Evolutionary conservation across 495 filamentous ascomycete genomes (phyloP), one percentile per base, ranked within the genome.

Genomic region (Paragyromitra xinjiangensis): DNA sequence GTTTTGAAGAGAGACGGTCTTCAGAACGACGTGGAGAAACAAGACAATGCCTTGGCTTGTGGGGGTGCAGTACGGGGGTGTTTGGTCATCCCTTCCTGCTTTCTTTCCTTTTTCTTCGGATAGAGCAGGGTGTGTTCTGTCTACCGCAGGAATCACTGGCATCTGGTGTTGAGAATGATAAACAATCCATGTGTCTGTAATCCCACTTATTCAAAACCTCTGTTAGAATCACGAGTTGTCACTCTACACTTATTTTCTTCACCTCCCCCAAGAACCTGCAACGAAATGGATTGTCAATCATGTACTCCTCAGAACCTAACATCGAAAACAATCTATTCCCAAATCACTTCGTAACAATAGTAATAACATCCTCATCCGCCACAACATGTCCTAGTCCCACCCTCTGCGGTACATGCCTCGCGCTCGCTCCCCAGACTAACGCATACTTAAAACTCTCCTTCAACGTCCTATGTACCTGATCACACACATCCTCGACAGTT

Each of bases 401-500:
- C 56, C 96, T 88, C 85, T 99, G 96, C 14, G 96, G 95, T 14
- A 97, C 87, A 88, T 99, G 96, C 78, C 93, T 87, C 24, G 95
- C 95, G 84, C 94, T 98, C 11, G 93, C 93, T 24, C 96, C 96
- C 96, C 96, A 99, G 2, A 99, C 96, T 80, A 98, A 84, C 1
- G 96, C 96, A 85, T 98, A 98, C 86, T 98, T 99, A 86, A 98
- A 99, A 2, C 93, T 97, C 58, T 99, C 96, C 88, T 98, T 98
- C 72, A 99, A 85, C 37, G 91, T 94, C 44, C 96, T 88, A 85
- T 99, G 96, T 67, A 99, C 91, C 80, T 93, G 91, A 83, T 99
- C 94, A 84, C 96, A 99, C 0, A 98, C 96, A 83, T 99, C 95
- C 85, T 97, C 96, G 81, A 99, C 95, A 3, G 91, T 92, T 59